Evolutionary conservation across 2,329 filamentous ascomycete genomes (phyloP).

Genomic region (Diaporthe ampelina): DNA sequence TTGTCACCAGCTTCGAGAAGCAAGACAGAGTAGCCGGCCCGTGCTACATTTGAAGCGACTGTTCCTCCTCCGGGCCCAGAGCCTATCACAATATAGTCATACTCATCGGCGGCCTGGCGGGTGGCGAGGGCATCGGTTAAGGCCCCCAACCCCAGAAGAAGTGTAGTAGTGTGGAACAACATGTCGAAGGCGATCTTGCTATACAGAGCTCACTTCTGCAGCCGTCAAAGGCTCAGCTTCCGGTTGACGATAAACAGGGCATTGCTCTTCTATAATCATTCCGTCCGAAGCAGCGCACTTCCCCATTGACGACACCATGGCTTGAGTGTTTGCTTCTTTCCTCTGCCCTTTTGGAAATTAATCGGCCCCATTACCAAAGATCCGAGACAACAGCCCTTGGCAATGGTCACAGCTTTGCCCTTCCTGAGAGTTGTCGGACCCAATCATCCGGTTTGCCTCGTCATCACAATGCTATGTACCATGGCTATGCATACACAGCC

Average conservation of each 20-base stretch:
- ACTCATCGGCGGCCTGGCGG: constrained; percentile 11
- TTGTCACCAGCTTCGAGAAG: constrained; percentile 8
- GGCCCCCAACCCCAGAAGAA: neutral
- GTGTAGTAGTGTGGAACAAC: neutral
- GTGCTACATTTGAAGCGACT: constrained; percentile 8
- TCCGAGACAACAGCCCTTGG: neutral
- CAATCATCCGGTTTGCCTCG: neutral
- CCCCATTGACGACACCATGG: too few relatives aligned
- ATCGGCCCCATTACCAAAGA: too few relatives aligned
- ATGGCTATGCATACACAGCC: too few relatives aligned
- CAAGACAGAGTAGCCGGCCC: neutral
- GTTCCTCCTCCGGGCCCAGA: constrained; percentile 11
- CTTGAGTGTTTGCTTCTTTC: neutral
- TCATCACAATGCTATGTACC: neutral
- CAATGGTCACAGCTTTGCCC: neutral
- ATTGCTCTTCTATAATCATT: neutral
- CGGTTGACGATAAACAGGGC: accelerated
- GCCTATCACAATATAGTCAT: constrained; percentile 23
- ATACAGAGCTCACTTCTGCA: accelerated
- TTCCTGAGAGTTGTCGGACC: neutral
- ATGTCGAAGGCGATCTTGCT: neutral
- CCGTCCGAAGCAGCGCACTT: too few relatives aligned
- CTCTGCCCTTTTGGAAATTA: neutral
- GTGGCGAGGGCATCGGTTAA: neutral
- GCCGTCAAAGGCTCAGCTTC: too few relatives aligned